A percentile compares a stretch with the other conserved stretches of the same genome.
Conservation (phyloP, 2,329 filamentous ascomycete genomes). For the Beauveria australis region DNA sequence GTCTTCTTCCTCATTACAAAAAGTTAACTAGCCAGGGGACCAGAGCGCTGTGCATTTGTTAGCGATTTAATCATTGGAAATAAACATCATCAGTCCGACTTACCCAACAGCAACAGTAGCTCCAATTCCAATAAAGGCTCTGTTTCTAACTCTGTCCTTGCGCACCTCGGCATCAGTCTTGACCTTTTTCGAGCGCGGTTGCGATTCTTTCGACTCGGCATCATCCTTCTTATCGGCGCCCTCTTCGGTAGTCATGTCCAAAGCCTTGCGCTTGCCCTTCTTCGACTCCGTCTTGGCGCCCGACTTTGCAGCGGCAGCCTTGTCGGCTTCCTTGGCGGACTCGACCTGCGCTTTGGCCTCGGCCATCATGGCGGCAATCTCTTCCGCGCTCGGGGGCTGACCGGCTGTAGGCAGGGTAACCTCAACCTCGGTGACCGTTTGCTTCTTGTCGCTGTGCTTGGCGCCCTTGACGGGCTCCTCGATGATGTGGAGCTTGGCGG, state of each 20-base stretch:
- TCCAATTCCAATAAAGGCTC: slow-evolving; percentile 77
- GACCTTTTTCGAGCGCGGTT: slow-evolving; percentile 61
- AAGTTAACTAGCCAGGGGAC: slow-evolving; percentile 46
- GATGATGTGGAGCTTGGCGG: slow-evolving; percentile 63
- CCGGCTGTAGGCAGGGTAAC: slow-evolving; percentile 52
- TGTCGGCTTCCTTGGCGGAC: slow-evolving; percentile 43
- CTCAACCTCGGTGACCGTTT: slow-evolving; percentile 68
- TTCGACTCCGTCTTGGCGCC: slow-evolving; percentile 36
- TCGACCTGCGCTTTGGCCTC: slow-evolving; percentile 85
- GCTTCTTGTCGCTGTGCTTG: slow-evolving; percentile 56
- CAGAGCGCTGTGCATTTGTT: slow-evolving; percentile 29
- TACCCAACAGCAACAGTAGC: slow-evolving; percentile 88
- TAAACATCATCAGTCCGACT: slow-evolving; percentile 31
- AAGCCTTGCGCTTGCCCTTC: slow-evolving; percentile 65
- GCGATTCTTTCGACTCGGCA: slow-evolving; percentile 30
- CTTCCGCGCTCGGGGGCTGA: slow-evolving; percentile 65
- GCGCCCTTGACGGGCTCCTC: slow-evolving; percentile 49
- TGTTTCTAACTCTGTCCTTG: slow-evolving; percentile 78
- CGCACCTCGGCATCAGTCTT: slow-evolving; percentile 75
- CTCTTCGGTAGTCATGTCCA: slow-evolving; percentile 60
- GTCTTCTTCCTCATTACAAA: slow-evolving; percentile 26
- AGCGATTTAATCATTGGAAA: slow-evolving; percentile 1
- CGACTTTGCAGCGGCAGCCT: slow-evolving; percentile 28
- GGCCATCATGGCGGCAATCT: slow-evolving; percentile 74
- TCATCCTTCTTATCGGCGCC: slow-evolving; percentile 24